phyloP scores from a whole-genome alignment of 2,329 filamentous ascomycete species.

The Penicillium olsonii region DNA sequence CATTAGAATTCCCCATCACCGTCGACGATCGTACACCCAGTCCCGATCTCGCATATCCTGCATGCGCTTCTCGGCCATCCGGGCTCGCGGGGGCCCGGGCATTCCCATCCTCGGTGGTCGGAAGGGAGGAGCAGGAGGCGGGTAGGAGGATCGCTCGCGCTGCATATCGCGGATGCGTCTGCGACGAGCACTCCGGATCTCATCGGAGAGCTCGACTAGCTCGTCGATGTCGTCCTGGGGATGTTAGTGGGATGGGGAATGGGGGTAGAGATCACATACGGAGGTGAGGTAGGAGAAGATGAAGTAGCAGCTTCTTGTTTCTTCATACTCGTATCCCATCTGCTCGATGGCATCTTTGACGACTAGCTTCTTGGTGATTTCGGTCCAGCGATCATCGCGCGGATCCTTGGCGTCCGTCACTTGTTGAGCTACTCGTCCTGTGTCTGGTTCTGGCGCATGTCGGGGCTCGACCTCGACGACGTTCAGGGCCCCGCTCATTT shows the following conservation, averaged over 20 bases:
- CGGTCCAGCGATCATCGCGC: slow-evolving; percentile 80
- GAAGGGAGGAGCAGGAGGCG: not conserved
- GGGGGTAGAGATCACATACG: slow-evolving; percentile 58
- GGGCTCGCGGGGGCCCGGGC: slow-evolving; percentile 21
- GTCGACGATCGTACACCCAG: slow-evolving; percentile 23
- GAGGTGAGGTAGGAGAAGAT: slow-evolving; percentile 87
- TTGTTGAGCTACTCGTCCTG: slow-evolving; percentile 49
- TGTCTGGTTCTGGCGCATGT: slow-evolving; percentile 54
- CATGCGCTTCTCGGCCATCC: slow-evolving; percentile 21
- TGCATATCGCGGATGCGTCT: slow-evolving; percentile 62
- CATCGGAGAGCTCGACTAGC: slow-evolving; percentile 78
- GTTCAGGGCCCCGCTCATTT: slow-evolving; percentile 23
- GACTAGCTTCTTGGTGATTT: slow-evolving; percentile 92
- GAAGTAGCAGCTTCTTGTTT: slow-evolving; percentile 87
- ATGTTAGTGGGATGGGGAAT: not conserved
- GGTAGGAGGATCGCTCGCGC: slow-evolving; percentile 39
- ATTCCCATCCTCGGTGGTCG: slow-evolving; percentile 15
- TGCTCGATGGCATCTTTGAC: slow-evolving; percentile 82
- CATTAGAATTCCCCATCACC: slow-evolving; percentile 7
- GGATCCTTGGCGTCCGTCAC: slow-evolving; percentile 40
- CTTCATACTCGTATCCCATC: slow-evolving; percentile 83
- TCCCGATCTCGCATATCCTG: slow-evolving; percentile 32
- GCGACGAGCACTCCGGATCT: slow-evolving; percentile 69
- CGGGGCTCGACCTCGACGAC: slow-evolving; percentile 24
- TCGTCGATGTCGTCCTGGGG: slow-evolving; percentile 80